phyloP scores from a whole-genome alignment of 2,329 filamentous ascomycete genomes.

The Penicillium brevicompactum region DNA sequence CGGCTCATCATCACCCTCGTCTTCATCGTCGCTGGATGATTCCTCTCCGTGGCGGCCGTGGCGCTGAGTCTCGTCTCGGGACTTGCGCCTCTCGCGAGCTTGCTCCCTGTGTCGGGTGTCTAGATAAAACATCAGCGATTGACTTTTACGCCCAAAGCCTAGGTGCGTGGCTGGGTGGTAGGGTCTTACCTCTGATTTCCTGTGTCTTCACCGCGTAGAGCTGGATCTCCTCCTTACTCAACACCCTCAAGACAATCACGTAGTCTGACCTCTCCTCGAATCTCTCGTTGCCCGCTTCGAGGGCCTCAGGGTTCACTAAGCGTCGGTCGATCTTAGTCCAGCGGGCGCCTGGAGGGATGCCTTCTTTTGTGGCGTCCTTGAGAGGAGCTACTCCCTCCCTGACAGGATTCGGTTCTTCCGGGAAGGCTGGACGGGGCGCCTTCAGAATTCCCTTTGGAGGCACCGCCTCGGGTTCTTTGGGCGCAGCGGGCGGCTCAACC shows the following conservation, averaged over 20 bases:
- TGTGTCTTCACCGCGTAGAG: conserved; percentile 80
- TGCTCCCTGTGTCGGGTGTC: conserved; percentile 41
- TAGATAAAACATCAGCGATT: conserved; percentile 22
- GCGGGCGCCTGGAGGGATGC: conserved; percentile 75
- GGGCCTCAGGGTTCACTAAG: conserved; percentile 84
- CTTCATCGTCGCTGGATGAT: conserved; percentile 41
- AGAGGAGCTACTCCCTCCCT: conserved; percentile 92
- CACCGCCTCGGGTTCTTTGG: conserved; percentile 63
- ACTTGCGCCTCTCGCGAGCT: conserved; percentile 39
- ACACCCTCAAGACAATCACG: conserved; percentile 85
- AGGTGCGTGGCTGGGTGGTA: neutral
- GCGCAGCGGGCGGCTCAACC: conserved; percentile 25
- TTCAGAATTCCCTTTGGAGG: conserved; percentile 82
- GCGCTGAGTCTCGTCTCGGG: conserved; percentile 47
- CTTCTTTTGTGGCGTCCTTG: conserved; percentile 75
- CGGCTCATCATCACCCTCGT: conserved; percentile 33
- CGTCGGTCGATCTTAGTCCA: conserved; percentile 93
- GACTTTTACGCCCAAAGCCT: neutral
- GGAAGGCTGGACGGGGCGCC: conserved; percentile 77
- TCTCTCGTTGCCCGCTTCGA: conserved; percentile 83
- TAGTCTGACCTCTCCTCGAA: conserved; percentile 92
- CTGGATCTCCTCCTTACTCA: conserved; percentile 88
- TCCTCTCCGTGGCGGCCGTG: conserved; percentile 32
- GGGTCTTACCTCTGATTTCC: conserved; percentile 71
- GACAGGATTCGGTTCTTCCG: conserved; percentile 79